phyloP scores from a whole-genome alignment of 2,329 filamentous ascomycete species.

The Allantophomopsis cytisporea region DNA sequence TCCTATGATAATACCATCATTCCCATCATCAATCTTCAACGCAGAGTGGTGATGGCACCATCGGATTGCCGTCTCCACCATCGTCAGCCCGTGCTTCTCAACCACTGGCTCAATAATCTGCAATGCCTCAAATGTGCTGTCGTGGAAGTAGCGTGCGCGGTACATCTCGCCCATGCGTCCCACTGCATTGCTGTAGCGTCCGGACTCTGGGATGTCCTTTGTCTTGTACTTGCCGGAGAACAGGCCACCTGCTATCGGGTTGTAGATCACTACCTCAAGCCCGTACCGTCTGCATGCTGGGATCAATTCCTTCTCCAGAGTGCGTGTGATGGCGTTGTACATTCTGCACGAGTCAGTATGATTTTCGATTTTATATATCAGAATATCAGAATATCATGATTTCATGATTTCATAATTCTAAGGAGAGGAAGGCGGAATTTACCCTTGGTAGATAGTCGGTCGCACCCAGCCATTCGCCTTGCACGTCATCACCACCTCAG shows the following conservation, averaged over 20 bases:
- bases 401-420: too few species aligned
- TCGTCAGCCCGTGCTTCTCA: conserved; percentile 40
- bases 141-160: conserved; percentile 47
- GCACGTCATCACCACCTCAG: conserved; percentile 70
- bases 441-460: conserved; percentile 69
- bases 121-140: conserved; percentile 47
- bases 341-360: conserved; percentile 26
- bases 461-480: conserved; percentile 67
- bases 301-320: conserved; percentile 63
- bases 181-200: conserved; percentile 51
- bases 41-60: conserved; percentile 46
- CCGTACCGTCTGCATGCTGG: conserved; percentile 63
- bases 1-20: conserved; percentile 27
- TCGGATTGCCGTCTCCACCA: conserved; percentile 46
- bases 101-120: conserved; percentile 44
- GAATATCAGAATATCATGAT: too few species aligned
- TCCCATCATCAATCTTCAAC: conserved; percentile 34
- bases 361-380: too few species aligned
- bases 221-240: conserved; percentile 58
- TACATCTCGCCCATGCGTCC: conserved; percentile 31
- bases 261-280: conserved; percentile 69
- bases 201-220: conserved; percentile 41
- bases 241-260: conserved; percentile 68
- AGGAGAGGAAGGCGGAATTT: too few species aligned
- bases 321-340: conserved; percentile 71